Percentiles rank a stretch among this genome's conserved stretches.
These are phyloP conservation scores for Nymphaea thermarum DNA, from an alignment of 164 flowering plant species.

Conservation along the genomic window DNA sequence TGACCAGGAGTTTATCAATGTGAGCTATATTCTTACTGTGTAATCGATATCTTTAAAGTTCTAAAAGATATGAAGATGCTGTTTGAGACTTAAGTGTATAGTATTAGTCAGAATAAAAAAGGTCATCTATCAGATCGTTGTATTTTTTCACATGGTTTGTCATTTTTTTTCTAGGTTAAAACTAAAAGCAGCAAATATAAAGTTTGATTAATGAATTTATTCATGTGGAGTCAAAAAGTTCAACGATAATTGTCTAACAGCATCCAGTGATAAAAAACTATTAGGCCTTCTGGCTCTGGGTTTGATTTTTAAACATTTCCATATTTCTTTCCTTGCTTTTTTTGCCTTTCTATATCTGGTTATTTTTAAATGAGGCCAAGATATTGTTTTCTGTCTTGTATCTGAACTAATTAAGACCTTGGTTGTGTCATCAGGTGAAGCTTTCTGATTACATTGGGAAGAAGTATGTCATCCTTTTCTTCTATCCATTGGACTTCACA, in stretches of 20 bases:
- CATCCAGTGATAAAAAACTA: neutral
- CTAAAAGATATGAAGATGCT: too few species aligned
- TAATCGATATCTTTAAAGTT: neutral
- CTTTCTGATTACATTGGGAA: slow-evolving; percentile 93
- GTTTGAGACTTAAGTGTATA: neutral
- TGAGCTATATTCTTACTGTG: slow-evolving; percentile 9
- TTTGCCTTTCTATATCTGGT: too few species aligned
- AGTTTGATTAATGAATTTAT: too few species aligned
- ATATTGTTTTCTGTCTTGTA: neutral
- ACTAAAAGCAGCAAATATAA: too few species aligned
- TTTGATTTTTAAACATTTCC: neutral
- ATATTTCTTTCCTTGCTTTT: neutral
- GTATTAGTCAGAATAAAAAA: too few species aligned
- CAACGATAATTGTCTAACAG: neutral
- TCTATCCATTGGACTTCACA: slow-evolving; percentile 97
- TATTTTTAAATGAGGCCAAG: neutral
- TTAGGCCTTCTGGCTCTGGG: neutral
- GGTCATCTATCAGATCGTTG: too few species aligned
- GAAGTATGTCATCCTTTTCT: slow-evolving; percentile 95
- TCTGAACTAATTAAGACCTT: too few species aligned
- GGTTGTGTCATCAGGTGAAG: slow-evolving; percentile 47
- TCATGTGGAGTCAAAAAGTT: neutral
- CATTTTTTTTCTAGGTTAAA: too few species aligned
- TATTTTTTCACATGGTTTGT: neutral
- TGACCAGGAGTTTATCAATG: slow-evolving; percentile 96